These are phyloP conservation scores for Camelina sativa DNA, from an alignment of 345 rosid genomes.

Conservation along the genomic window DNA sequence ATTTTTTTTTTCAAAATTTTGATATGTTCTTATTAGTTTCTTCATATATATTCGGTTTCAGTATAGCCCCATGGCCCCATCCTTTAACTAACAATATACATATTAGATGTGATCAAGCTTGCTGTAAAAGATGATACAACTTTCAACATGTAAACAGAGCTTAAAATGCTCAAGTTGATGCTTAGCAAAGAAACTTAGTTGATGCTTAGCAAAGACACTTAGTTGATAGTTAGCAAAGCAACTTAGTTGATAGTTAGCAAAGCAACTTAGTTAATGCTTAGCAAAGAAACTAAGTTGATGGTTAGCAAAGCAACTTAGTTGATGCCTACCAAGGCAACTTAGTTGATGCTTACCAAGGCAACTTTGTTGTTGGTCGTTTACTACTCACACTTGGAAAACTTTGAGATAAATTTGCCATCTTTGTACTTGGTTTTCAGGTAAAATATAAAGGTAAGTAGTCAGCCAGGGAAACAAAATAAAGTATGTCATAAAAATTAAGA, in stretches of 20 bases:
- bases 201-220: too few relatives aligned
- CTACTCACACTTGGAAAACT: not conserved
- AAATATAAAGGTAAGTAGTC: not conserved
- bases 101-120: not conserved
- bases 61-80: not conserved
- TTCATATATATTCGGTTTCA: not conserved
- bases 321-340: not conserved
- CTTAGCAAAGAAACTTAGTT: too few relatives aligned
- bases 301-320: not conserved
- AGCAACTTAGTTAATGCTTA: not conserved
- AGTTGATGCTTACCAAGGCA: not conserved
- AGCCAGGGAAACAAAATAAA: not conserved
- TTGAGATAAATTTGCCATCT: not conserved
- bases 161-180: not conserved
- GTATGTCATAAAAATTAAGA: not conserved
- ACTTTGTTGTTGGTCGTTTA: not conserved
- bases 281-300: too few relatives aligned
- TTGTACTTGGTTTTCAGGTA: not conserved
- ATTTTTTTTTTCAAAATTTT: too few relatives aligned
- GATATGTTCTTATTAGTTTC: not conserved
- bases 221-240: too few relatives aligned
- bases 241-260: not conserved
- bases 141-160: not conserved
- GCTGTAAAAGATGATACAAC: not conserved
- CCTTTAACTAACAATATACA: not conserved